Evolutionary conservation across 495 filamentous ascomycete species (phyloP), one percentile per base, ranked within the genome.

Genomic region (Amphirosellinia nigrospora): DNA sequence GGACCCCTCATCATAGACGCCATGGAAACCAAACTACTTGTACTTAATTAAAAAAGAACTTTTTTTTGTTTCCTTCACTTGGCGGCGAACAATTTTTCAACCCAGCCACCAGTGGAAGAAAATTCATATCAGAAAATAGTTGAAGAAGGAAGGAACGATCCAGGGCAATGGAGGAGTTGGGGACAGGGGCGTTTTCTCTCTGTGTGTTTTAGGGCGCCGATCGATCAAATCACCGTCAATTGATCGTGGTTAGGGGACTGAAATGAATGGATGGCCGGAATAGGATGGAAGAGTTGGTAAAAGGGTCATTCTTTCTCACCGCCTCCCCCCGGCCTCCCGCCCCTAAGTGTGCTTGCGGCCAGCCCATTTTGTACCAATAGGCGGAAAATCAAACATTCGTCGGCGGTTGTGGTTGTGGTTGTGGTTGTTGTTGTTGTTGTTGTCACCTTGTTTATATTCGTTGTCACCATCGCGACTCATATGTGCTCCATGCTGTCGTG

Each of bases 291-390:
- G 50, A 30, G 30, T 53, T 62, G 59, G 38, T 26, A 45, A 62
- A 43, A 10, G 26, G 26, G 26, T 53, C 28, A 26, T 16, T 26
- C 50, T 30, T 30, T 23, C 36, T 43, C 32, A 26, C 10, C 45
- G 7, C n/a, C 45, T 7, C n/a, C 39, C 28, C 38, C 41, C 9
- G 6, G 45, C n/a, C 10, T 16, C 7, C 7, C 7, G 3, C 34
- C 34, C 34, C 3, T 36, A 3, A 36, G 7, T n/a, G n/a, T n/a
- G n/a, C 34, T 36, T 50, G 43, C 43, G 21, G 0, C 19, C 28
- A 23, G 43, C 19, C 28, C 28, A 50, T 36, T 50, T 64, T 64
- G 61, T 64, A 64, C 61, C 48, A 48, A 50, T 64, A 64, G 61
- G 50, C 59, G 23, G 26, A 36, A 64, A 34, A 36, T 5, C 16